phyloP scores from a whole-genome alignment of 2,329 filamentous ascomycete species.

The Macroventuria anomochaeta region DNA sequence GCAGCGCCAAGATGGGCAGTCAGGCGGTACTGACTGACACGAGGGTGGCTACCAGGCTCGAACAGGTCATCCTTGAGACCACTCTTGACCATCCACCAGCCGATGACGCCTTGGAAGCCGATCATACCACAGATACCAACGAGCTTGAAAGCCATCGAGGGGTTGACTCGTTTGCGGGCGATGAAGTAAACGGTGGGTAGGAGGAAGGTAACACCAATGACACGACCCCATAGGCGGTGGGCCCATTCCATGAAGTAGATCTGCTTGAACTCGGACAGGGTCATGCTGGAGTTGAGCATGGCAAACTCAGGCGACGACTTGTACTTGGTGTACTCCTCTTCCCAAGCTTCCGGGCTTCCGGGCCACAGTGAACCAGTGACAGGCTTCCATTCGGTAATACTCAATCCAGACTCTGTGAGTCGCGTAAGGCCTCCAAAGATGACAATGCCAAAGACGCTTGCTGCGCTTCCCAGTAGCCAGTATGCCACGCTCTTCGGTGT shows the following conservation, averaged over 20 bases:
- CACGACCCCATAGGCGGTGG: constrained; percentile 90
- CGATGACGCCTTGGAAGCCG: constrained; percentile 91
- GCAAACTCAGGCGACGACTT: constrained; percentile 90
- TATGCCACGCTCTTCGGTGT: constrained; percentile 82
- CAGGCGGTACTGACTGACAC: constrained; percentile 93
- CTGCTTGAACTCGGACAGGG: constrained; percentile 90
- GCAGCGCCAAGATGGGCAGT: constrained; percentile 88
- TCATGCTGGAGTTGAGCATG: constrained; percentile 92
- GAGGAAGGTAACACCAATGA: constrained; percentile 89
- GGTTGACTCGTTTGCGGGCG: constrained; percentile 76
- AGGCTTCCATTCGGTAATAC: constrained; percentile 98
- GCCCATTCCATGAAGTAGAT: constrained; percentile 99
- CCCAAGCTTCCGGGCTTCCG: constrained; percentile 79
- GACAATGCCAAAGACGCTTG: constrained; percentile 95
- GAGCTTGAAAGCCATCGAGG: constrained; percentile 77
- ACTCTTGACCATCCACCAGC: constrained; percentile 99
- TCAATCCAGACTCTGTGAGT: constrained; percentile 93
- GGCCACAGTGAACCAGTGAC: constrained; percentile 92
- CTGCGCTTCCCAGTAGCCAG: constrained; percentile 91
- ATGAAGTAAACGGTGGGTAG: constrained; percentile 89
- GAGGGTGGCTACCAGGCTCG: constrained; percentile 84
- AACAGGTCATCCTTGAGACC: constrained; percentile 96
- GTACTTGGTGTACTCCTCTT: constrained; percentile 92
- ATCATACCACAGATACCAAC: constrained; percentile 86
- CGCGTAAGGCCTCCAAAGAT: constrained; percentile 92